Conservation (phyloP, 1,139 yeast species). For the Blastobotrys apis region DNA sequence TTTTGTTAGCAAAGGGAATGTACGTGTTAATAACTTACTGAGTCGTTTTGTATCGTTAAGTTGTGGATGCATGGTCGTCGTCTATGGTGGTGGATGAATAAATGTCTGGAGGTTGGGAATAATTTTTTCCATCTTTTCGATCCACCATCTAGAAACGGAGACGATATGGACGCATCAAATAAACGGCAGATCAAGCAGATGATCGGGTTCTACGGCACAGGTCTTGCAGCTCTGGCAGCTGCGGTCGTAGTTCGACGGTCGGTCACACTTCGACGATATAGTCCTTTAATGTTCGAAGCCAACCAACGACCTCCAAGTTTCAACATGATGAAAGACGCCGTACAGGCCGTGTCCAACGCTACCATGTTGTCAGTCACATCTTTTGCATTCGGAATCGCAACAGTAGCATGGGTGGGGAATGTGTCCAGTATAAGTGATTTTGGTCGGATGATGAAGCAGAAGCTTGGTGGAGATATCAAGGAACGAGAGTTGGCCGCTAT, state of each 20-base stretch:
- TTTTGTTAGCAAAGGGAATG: slow-evolving; percentile 1
- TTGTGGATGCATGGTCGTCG: slow-evolving; percentile 18
- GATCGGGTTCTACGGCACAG: slow-evolving; percentile 66
- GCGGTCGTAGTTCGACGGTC: slow-evolving; percentile 74
- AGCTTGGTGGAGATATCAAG: slow-evolving; percentile 57
- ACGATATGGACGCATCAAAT: too few relatives aligned
- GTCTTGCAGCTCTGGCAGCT: slow-evolving; percentile 65
- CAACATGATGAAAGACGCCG: slow-evolving; percentile 77
- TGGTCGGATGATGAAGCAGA: slow-evolving; percentile 59
- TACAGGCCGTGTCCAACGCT: slow-evolving; percentile 81
- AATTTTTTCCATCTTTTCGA: neutral
- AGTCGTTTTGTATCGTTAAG: slow-evolving; percentile 12
- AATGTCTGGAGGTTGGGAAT: neutral
- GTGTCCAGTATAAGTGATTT: slow-evolving; percentile 66
- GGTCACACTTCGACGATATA: slow-evolving; percentile 64
- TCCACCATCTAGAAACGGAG: neutral
- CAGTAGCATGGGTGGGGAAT: slow-evolving; percentile 76
- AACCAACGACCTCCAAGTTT: slow-evolving; percentile 84
- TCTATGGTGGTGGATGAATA: neutral
- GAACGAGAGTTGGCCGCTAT: slow-evolving; percentile 44
- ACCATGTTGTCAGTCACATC: slow-evolving; percentile 69
- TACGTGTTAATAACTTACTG: slow-evolving; percentile 6
- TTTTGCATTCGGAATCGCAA: slow-evolving; percentile 67
- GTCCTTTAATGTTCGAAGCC: slow-evolving; percentile 77
- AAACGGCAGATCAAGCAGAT: slow-evolving; percentile 55